Conservation (phyloP, 768 basidiomycete genomes). For the Rickenella mellea region DNA sequence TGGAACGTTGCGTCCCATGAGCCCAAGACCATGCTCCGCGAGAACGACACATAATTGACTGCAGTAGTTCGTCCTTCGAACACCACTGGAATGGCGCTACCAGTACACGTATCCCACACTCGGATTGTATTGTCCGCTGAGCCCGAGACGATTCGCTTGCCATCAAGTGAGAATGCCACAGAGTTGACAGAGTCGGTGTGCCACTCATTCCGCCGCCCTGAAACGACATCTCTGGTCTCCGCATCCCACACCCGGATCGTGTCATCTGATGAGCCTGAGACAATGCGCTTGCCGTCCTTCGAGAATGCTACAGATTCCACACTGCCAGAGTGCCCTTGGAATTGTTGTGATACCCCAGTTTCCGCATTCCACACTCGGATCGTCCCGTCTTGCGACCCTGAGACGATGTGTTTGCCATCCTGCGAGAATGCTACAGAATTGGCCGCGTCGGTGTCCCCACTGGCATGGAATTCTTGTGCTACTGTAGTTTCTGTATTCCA, state of each 20-base stretch:
- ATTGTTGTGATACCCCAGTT: slow-evolving; percentile 8
- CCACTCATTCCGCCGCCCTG: too few species aligned
- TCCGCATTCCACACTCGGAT: slow-evolving; percentile 81
- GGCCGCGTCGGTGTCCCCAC: neutral
- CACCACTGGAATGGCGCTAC: neutral
- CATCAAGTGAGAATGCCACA: too few species aligned
- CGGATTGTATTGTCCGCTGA: slow-evolving; percentile 3
- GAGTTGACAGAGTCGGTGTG: neutral
- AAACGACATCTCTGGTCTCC: slow-evolving; percentile 1
- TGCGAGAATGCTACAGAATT: slow-evolving; percentile 4
- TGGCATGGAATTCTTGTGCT: slow-evolving; percentile 14
- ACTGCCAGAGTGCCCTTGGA: slow-evolving; percentile 10
- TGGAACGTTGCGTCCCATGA: slow-evolving; percentile 17
- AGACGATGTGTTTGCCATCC: slow-evolving; percentile 7
- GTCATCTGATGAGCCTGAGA: slow-evolving; percentile 18
- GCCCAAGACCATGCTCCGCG: slow-evolving; percentile 20
- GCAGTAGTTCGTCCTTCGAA: slow-evolving; percentile 10
- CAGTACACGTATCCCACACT: slow-evolving; percentile 8
- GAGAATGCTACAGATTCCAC: slow-evolving; percentile 18
- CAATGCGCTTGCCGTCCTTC: slow-evolving; percentile 15
- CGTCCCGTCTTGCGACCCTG: slow-evolving; percentile 37
- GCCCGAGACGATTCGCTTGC: slow-evolving; percentile 7
- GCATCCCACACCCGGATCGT: slow-evolving; percentile 18
- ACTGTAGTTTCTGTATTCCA: slow-evolving; percentile 32
- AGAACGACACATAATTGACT: slow-evolving; percentile 15